Evolutionary conservation across 2,329 filamentous ascomycete genomes (phyloP).

Genomic region (Trichophyton verrucosum): DNA sequence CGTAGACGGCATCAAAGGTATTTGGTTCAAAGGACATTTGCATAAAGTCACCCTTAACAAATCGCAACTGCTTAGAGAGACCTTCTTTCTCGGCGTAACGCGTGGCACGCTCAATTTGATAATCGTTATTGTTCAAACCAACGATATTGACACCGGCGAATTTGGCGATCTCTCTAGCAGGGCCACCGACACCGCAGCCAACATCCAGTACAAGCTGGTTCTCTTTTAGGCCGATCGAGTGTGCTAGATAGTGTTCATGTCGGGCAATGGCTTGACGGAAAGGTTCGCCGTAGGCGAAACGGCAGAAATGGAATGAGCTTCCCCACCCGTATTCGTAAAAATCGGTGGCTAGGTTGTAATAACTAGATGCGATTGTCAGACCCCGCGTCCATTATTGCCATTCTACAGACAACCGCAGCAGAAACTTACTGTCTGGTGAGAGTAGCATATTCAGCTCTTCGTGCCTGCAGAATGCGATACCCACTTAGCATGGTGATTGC

Average conservation of each 20-base stretch:
- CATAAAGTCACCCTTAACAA: constrained; percentile 97
- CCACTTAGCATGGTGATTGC: background rate
- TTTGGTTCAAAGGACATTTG: constrained; percentile 93
- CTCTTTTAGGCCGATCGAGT: constrained; percentile 73
- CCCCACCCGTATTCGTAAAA: constrained; percentile 97
- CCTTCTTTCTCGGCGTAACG: constrained; percentile 72
- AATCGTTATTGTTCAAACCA: constrained; percentile 97
- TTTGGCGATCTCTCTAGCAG: constrained; percentile 89
- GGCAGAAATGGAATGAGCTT: constrained; percentile 94
- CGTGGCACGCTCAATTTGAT: constrained; percentile 92
- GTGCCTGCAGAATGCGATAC: constrained; percentile 41
- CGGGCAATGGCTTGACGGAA: constrained; percentile 88
- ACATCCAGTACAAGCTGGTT: constrained; percentile 88
- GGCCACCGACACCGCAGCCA: constrained; percentile 91
- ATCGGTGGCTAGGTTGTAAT: constrained; percentile 95
- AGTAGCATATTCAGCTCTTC: constrained; percentile 80
- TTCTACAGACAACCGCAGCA: background rate
- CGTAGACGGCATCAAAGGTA: constrained; percentile 88
- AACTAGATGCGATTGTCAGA: constrained; percentile 39
- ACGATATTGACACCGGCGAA: constrained; percentile 83
- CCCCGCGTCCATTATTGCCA: background rate
- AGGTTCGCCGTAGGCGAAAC: constrained; percentile 72
- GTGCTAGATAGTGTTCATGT: constrained; percentile 94
- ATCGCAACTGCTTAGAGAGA: constrained; percentile 65
- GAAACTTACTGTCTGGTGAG: constrained; percentile 74